Base-by-base conservation (phyloP, 129 eudicot genomes). In the Scalesia atractyloides region DNA sequence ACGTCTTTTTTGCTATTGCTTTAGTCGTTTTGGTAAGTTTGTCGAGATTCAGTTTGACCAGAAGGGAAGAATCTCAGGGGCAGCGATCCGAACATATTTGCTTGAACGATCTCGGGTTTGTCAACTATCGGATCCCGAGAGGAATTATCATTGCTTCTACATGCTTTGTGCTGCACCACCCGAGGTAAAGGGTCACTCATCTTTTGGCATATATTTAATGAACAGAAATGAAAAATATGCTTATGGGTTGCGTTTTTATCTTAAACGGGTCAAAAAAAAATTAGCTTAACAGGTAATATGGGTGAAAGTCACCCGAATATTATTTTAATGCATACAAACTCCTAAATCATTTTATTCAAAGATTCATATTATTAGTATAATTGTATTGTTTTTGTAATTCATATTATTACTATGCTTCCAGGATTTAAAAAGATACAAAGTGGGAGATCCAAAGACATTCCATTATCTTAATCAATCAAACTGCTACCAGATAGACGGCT, bases 21-120 rank as follows among this genome's bases (percentile, higher is more conserved):
- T 78, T 83, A 94, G 99, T 88, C 99, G 99, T 68, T 94, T 94
- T 73, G 99, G 99, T 16, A 94, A 94, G 86, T 94, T 94, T 83
- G 99, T 94, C 69, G 99, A 94, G 87, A 80, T 94, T 82, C 99
- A 94, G 77, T 94, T 94, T 83, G 97, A 94, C 81, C 82, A 86
- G 50, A 83, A 50, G 52, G 99, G 99, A 61, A 83, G 89, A 67
- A 94, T 94, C 66, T 94, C 99, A 52, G 99, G 99, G 73, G 99
- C 99, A 60, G 99, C 99, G 52, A 84, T 94, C 54, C 90, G 99
- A 84, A 94, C 99, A 30, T 94, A 94, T 83, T 80, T 94, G 84
- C 78, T 94, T 59, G 99, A 94, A 74, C 81, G 99, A 62, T 94
- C 99, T 72, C 99, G 99, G 66, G 99, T 94, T 66, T 94, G 99